Base-by-base conservation (phyloP, 257 asterid genomes). In the Orobanche coerulescens region DNA sequence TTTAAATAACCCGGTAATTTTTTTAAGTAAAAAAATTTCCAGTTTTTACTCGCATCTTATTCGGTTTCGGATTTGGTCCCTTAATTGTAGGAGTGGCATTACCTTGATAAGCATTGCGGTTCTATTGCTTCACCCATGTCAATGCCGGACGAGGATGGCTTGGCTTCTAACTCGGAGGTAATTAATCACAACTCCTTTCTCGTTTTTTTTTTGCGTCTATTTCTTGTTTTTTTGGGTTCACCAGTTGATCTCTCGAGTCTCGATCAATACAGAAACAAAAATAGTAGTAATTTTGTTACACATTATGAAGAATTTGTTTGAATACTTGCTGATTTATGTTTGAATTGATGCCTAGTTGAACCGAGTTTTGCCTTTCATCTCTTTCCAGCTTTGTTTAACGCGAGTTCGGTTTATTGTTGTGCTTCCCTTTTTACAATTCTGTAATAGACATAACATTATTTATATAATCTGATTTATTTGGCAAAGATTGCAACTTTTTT, bases 81-180 rank as follows among this genome's bases (percentile, higher is more conserved):
- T 9, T 72, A 70, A 69, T 57, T 61, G 71, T 50, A 47, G 68
- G 67, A 36, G 61, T 7, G 33, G 33, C 52, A 57, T 23, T 62
- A 12, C 24, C 28, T 46, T 60, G 63, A 65, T 26, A 20, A 70
- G 49, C 56, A 14, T 25, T 57, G 51, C 43, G 50, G 78, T 66
- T 64, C 53, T 25, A 16, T 49, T 16, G 51, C 10, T 62, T 49
- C 62, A 58, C 43, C 62, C 75, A 69, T 83, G 90, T 75, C 86
- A 25, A 44, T 80, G 36, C 52, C 78, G 52, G 69, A 80, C 61
- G 82, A 75, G 51, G 85, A 76, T 48, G 80, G 57, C 43, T 19
- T 70, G 40, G 68, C 76, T 42, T 70, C 83, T 66, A 67, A 71
- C 23, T 51, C 85, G 24, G 78, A 85, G 93, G 96, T 88, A 74